These are phyloP conservation scores for Nissolia schottii DNA, from an alignment of 306 rosid species.

Conservation along the genomic window DNA sequence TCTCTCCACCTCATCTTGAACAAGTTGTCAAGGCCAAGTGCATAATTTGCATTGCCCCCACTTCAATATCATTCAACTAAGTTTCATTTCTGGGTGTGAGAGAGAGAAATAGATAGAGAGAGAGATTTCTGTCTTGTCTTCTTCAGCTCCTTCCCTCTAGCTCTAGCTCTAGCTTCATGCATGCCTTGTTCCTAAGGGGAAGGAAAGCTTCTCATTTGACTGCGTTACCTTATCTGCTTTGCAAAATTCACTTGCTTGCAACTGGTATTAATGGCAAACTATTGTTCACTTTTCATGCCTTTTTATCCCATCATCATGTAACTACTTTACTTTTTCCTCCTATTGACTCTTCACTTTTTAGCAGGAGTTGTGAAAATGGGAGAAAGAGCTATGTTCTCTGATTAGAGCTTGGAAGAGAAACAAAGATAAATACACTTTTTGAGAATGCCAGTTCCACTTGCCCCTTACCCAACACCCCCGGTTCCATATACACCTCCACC, in stretches of 20 bases:
- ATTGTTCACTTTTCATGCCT: not conserved
- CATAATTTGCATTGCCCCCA: conserved; percentile 34
- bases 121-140: no score
- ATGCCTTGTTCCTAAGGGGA: conserved; percentile 14
- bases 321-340: not conserved
- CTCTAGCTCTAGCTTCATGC: conserved; percentile 19
- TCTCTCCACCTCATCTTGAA: conserved; percentile 31
- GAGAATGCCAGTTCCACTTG: conserved; percentile 97
- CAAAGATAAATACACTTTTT: not conserved
- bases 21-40: conserved; percentile 44
- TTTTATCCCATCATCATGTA: not conserved
- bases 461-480: conserved; percentile 76
- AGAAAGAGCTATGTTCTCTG: conserved; percentile 21
- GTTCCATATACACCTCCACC: conserved; percentile 57
- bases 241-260: not conserved
- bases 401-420: conserved; percentile 37
- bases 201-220: not conserved
- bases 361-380: conserved; percentile 35
- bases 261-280: not conserved
- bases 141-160: conserved; percentile 4
- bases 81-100: conserved; percentile 15
- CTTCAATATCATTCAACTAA: conserved; percentile 33
- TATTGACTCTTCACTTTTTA: not conserved
- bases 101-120: no score
- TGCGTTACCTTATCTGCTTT: not conserved